A percentile compares a stretch with the other conserved stretches of the same genome.
Conservation (phyloP, 169 alveolate species). For the Cryptosporidium tyzzeri region DNA sequence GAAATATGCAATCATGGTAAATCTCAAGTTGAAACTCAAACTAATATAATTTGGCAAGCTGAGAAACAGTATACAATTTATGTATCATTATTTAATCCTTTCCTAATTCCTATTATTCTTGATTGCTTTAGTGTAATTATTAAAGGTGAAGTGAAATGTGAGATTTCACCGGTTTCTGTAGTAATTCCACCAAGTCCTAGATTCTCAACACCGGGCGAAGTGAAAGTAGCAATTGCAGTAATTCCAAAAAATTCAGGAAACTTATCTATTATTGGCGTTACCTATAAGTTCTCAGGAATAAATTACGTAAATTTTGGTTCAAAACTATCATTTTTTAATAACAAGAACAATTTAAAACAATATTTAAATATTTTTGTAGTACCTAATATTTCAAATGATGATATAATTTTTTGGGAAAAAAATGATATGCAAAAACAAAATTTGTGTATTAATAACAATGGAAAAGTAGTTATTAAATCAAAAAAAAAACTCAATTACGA, state of each 20-base stretch:
- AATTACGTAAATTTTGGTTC: conserved; percentile 35
- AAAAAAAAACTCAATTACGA: conserved; percentile 10
- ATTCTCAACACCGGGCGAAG: conserved; percentile 62
- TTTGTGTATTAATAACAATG: neutral
- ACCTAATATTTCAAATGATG: conserved; percentile 2
- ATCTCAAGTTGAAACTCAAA: neutral
- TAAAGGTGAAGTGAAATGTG: conserved; percentile 56
- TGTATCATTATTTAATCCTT: conserved; percentile 63
- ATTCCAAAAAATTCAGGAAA: conserved; percentile 53
- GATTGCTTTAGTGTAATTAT: conserved; percentile 52
- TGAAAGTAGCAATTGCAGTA: conserved; percentile 47
- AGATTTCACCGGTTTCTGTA: conserved; percentile 58
- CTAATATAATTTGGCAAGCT: conserved; percentile 34
- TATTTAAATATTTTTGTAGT: conserved; percentile 36
- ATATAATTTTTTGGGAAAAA: conserved; percentile 13
- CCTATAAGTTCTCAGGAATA: conserved; percentile 70
- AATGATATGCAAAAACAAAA: neutral
- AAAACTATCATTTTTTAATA: neutral
- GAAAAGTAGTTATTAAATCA: conserved; percentile 19
- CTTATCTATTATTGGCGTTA: conserved; percentile 38
- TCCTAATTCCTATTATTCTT: conserved; percentile 36
- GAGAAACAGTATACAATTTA: conserved; percentile 34
- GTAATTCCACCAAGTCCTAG: conserved; percentile 67
- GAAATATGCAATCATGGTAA: neutral
- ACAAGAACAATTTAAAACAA: conserved; percentile 7